Conservation (phyloP, 495 filamentous ascomycete genomes). For the Lophiotrema nucula region DNA sequence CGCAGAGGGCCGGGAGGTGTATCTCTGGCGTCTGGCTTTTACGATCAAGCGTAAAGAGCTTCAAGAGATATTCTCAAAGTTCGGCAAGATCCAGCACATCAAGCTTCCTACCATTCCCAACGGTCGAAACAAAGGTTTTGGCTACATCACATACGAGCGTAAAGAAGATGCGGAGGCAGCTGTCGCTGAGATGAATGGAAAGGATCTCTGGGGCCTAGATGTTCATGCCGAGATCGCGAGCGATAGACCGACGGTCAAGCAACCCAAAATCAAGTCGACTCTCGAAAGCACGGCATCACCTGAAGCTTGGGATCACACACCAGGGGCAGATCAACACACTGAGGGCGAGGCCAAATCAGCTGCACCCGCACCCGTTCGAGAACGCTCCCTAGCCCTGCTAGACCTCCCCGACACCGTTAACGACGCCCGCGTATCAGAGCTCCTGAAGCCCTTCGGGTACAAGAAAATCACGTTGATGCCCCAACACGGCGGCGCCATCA, state of each 20-base stretch:
- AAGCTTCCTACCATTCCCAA: slow-evolving; percentile 62
- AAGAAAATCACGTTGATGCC: slow-evolving; percentile 61
- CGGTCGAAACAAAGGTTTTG: slow-evolving; percentile 62
- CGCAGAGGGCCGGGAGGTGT: slow-evolving; percentile 83
- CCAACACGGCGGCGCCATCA: slow-evolving; percentile 79
- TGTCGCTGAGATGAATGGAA: slow-evolving; percentile 69
- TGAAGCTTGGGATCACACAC: too few relatives aligned
- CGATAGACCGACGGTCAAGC: background rate
- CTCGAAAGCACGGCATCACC: slow-evolving; percentile 39
- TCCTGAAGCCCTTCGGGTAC: slow-evolving; percentile 62
- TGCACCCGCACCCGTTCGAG: slow-evolving; percentile 3
- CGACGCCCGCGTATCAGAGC: slow-evolving; percentile 57
- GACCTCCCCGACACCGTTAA: slow-evolving; percentile 67
- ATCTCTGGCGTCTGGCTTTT: slow-evolving; percentile 70
- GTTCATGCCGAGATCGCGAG: slow-evolving; percentile 58
- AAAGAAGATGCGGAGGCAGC: slow-evolving; percentile 48
- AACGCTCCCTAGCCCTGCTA: slow-evolving; percentile 53
- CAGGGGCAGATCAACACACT: background rate
- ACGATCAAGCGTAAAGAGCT: slow-evolving; percentile 66
- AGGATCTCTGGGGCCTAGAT: slow-evolving; percentile 64
- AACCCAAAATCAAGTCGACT: background rate
- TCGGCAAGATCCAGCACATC: slow-evolving; percentile 69
- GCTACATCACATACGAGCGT: slow-evolving; percentile 71
- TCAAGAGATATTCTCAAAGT: slow-evolving; percentile 65
- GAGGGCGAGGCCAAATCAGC: slow-evolving; percentile 44